Base-by-base conservation (phyloP, 495 filamentous ascomycete species). In the Hyaloscypha variabilis region DNA sequence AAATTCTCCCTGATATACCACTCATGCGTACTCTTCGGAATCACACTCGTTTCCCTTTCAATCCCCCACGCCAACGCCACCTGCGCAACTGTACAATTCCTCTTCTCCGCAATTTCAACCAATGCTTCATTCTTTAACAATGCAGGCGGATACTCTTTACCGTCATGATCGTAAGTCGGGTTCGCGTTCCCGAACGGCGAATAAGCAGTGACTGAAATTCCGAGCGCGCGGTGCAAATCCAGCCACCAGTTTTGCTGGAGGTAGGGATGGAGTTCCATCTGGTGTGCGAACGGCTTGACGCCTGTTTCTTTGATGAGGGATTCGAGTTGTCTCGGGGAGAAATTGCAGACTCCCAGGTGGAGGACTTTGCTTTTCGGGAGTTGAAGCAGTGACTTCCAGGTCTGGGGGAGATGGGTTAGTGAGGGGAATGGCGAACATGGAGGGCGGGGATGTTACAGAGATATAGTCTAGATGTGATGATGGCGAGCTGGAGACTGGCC, bases 191-290 rank as follows among this genome's bases (percentile, higher is more conserved):
- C 90, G 0, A 92, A 76, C 17, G 90, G 89, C 66, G 83, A 87
- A 75, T 91, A 92, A 13, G 90, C 90, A 42, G 89, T 88, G 70
- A 92, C 75, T 67, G 88, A 84, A 64, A 92, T 91, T 51, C 88
- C 88, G 77, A 88, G 88, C 59, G 79, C 77, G 51, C 80, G 83
- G 78, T 87, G 91, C 63, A 86, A 82, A 67, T 91, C 87, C 51
- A 91, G 85, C 67, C 92, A 88, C 69, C 92, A 90, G 74, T 91
- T 86, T 79, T 94, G 91, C 1, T 91, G 91, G n/a, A 94, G 83
- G 13, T 81, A 82, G 19, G 88, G 88, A 79, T 93, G 90, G 78
- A 92, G 91, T 79, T 96, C 92, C 71, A 94, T 92, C 84, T 94
- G 91, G 80, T 95, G 93, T 65, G 86, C 90, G 13, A 90, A 90